A percentile compares a stretch with the other conserved stretches of the same genome.
phyloP scores from a whole-genome alignment of 306 rosid genomes.

The Carpinus viminea region DNA sequence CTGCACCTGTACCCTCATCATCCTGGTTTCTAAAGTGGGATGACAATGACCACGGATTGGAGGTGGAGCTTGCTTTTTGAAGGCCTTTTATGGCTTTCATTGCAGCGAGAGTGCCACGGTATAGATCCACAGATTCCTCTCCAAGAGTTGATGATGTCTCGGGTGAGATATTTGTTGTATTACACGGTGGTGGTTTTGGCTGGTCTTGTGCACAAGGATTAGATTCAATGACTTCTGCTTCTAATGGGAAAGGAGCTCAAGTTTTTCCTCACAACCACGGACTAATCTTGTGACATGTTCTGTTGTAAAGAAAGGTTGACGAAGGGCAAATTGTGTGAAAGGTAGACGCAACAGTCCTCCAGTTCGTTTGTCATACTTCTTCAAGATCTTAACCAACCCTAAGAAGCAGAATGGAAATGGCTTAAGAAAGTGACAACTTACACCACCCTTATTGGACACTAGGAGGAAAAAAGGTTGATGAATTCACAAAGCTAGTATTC shows the following conservation, averaged over 20 bases:
- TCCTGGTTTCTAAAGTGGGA: constrained; percentile 61
- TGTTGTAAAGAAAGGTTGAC: constrained; percentile 82
- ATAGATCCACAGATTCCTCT: constrained; percentile 58
- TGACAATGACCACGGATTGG: constrained; percentile 80
- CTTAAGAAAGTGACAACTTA: constrained; percentile 20
- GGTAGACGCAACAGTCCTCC: constrained; percentile 77
- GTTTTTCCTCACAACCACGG: constrained; percentile 82
- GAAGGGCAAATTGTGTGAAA: constrained; percentile 77
- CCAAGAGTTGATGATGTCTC: constrained; percentile 57
- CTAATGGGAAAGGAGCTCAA: constrained; percentile 91
- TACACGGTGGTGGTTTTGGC: constrained; percentile 29
- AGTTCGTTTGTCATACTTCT: constrained; percentile 93
- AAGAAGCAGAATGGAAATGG: constrained; percentile 31
- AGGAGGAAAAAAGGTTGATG: neutral
- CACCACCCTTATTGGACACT: constrained; percentile 7
- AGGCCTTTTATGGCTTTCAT: constrained; percentile 80
- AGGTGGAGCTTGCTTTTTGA: constrained; percentile 83
- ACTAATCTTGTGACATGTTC: constrained; percentile 82
- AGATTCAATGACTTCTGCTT: constrained; percentile 82
- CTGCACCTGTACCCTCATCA: constrained; percentile 65
- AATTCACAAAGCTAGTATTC: constrained; percentile 21
- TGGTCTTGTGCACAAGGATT: constrained; percentile 34
- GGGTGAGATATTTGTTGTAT: constrained; percentile 20
- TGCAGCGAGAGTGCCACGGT: constrained; percentile 89
- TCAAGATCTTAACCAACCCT: constrained; percentile 88